A percentile compares a stretch with the other conserved stretches of the same genome.
phyloP scores from a whole-genome alignment of 2,329 filamentous ascomycete species.

The Leptographium radiaticola region DNA sequence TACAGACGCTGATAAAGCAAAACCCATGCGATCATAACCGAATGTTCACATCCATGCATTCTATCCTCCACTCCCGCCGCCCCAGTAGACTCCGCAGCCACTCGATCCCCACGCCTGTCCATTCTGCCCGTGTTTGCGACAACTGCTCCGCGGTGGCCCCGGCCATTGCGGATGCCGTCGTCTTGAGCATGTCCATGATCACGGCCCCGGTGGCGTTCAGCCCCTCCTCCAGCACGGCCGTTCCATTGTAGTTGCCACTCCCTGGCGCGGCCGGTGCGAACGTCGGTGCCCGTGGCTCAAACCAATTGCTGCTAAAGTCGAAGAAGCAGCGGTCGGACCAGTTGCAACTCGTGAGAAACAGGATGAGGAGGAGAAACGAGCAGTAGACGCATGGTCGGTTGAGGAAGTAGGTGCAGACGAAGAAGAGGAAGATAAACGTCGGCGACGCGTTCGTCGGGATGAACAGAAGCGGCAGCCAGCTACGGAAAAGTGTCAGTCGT shows the following conservation, averaged over 20 bases:
- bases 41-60: conserved; percentile 81
- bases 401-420: conserved; percentile 88
- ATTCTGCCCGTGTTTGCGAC: conserved; percentile 42
- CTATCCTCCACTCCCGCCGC: conserved; percentile 76
- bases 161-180: conserved; percentile 55
- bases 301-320: conserved; percentile 87
- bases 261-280: conserved; percentile 11
- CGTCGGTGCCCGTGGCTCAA: conserved; percentile 53
- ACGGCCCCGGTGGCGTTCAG: conserved; percentile 31
- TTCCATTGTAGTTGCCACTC: not conserved
- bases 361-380: conserved; percentile 85
- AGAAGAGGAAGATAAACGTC: conserved; percentile 75
- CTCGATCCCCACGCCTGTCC: conserved; percentile 68
- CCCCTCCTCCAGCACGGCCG: conserved; percentile 14
- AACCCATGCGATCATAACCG: conserved; percentile 37
- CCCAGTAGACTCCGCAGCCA: conserved; percentile 77
- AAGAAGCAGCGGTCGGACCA: conserved; percentile 88
- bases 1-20: not conserved
- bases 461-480: conserved; percentile 79
- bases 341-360: conserved; percentile 53
- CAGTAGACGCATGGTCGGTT: conserved; percentile 97
- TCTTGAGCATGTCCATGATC: conserved; percentile 46
- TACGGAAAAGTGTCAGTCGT: conserved; percentile 19
- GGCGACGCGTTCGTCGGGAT: conserved; percentile 78
- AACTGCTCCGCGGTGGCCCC: conserved; percentile 53